phyloP scores from a whole-genome alignment of 139 green algal genomes.

The Tetratostichococcus sp. region DNA sequence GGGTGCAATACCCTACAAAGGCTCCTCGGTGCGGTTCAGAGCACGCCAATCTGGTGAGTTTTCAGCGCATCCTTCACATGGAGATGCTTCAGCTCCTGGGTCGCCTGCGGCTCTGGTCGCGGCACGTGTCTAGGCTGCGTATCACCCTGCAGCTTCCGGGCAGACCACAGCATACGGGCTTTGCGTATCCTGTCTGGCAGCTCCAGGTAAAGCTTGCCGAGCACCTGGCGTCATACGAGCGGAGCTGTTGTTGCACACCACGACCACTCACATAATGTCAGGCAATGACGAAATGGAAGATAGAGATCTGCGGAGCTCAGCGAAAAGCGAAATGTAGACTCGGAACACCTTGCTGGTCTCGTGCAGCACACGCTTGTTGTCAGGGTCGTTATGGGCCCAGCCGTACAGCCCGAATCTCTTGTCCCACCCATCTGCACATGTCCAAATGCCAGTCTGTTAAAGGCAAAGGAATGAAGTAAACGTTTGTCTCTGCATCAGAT shows the following conservation, averaged over 20 bases:
- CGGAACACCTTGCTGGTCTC: not conserved
- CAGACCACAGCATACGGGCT: not conserved
- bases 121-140: not conserved
- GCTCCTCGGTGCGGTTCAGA: not conserved
- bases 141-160: not conserved
- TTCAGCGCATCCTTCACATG: not conserved
- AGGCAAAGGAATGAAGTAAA: too few species aligned
- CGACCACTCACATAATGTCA: too few species aligned
- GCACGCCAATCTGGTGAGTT: not conserved
- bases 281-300: too few species aligned
- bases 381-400: not conserved
- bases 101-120: not conserved
- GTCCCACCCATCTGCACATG: conserved; percentile 21
- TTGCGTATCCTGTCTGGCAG: not conserved
- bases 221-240: too few species aligned
- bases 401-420: conserved; percentile 28
- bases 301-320: too few species aligned
- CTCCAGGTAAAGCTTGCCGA: not conserved
- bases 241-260: too few species aligned
- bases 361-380: not conserved
- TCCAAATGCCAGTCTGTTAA: too few species aligned
- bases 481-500: too few species aligned
- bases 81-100: not conserved
- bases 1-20: too few species aligned
- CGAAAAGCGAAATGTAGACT: too few species aligned